Conservation (phyloP, 306 rosid genomes). For the Heteromeles arbutifolia region DNA sequence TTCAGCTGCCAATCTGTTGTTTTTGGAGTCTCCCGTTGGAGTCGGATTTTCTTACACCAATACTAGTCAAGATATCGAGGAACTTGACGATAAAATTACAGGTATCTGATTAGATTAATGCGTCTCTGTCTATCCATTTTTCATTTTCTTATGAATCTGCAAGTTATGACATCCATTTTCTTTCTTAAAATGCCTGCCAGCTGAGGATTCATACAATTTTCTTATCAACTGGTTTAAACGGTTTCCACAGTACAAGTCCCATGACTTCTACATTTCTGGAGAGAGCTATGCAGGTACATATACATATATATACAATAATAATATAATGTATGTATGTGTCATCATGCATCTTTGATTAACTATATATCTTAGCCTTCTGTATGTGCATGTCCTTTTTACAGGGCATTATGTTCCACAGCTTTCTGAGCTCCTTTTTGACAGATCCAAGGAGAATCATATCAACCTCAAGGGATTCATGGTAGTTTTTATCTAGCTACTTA, state of each 20-base stretch:
- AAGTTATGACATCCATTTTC: background rate
- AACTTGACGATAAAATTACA: conserved; percentile 59
- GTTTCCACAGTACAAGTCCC: conserved; percentile 74
- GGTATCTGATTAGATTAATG: conserved; percentile 29
- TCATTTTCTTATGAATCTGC: background rate
- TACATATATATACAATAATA: background rate
- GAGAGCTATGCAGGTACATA: conserved; percentile 83
- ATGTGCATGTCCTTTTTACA: conserved; percentile 14
- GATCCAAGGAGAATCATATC: conserved; percentile 16
- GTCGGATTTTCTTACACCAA: conserved; percentile 89
- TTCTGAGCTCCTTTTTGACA: conserved; percentile 40
- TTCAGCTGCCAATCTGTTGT: conserved; percentile 66
- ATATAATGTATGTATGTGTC: background rate
- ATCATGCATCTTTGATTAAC: background rate
- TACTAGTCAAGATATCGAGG: conserved; percentile 41
- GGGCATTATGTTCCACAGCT: conserved; percentile 78
- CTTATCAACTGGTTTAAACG: conserved; percentile 63
- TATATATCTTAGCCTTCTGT: background rate
- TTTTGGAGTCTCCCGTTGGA: conserved; percentile 79
- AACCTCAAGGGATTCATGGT: conserved; percentile 54
- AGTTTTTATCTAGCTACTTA: background rate
- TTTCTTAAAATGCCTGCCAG: conserved; percentile 20
- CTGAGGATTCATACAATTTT: conserved; percentile 65
- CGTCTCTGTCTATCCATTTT: background rate
- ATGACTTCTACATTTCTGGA: conserved; percentile 73